These are phyloP conservation scores for Puccinia triticina DNA, from an alignment of 1,284 basidiomycete species.

Conservation along the genomic window DNA sequence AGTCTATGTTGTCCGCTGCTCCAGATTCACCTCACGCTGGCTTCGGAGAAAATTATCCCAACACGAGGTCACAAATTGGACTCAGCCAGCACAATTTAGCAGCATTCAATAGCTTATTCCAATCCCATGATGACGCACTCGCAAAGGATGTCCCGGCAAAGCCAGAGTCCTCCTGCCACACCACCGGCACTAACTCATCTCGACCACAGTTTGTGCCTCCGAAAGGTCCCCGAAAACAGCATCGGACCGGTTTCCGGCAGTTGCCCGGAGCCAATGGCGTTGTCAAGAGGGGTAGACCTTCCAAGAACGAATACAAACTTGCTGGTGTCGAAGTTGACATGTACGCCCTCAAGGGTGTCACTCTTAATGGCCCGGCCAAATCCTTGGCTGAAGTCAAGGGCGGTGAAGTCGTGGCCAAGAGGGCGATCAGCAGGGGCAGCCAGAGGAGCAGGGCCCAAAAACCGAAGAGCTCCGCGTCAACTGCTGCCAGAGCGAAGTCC, in stretches of 20 bases:
- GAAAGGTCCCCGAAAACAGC: constrained; percentile 40
- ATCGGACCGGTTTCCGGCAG: constrained; percentile 44
- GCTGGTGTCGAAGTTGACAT: constrained; percentile 47
- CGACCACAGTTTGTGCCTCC: constrained; percentile 27
- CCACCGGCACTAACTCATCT: not conserved
- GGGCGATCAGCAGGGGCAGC: too few relatives aligned
- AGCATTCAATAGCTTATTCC: not conserved
- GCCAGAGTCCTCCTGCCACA: constrained; percentile 18
- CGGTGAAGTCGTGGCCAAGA: constrained; percentile 8
- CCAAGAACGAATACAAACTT: constrained; percentile 36
- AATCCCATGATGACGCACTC: not conserved
- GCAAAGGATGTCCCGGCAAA: not conserved
- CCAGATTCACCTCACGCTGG: not conserved
- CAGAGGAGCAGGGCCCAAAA: not conserved
- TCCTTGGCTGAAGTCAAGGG: constrained; percentile 18
- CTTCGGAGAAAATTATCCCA: not conserved
- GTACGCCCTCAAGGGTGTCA: constrained; percentile 37
- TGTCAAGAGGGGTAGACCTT: constrained; percentile 48
- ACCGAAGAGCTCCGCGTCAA: constrained; percentile 6
- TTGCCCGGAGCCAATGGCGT: constrained; percentile 33
- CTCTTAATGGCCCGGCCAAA: constrained; percentile 24
- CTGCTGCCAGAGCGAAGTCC: not conserved
- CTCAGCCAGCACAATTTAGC: constrained; percentile 8
- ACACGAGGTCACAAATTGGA: not conserved
- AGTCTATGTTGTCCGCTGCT: not conserved